These are phyloP conservation scores for Hypomyces rosellus DNA, from an alignment of 2,329 filamentous ascomycete species.

Conservation along the genomic window DNA sequence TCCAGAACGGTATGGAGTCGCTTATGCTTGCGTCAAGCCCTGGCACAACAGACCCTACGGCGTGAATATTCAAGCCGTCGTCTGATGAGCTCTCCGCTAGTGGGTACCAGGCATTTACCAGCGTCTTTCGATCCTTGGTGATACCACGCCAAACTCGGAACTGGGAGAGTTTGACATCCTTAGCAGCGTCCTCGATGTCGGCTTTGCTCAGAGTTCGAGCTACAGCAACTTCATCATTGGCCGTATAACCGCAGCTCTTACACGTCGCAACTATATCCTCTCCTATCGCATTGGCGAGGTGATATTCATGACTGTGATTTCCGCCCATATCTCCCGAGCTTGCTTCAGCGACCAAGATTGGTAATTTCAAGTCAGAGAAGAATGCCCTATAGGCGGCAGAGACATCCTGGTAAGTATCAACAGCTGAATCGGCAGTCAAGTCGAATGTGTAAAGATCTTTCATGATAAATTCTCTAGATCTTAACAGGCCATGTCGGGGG, in stretches of 20 bases:
- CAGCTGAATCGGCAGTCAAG: slow-evolving; percentile 55
- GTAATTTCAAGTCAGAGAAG: slow-evolving; percentile 76
- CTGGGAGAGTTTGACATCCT: slow-evolving; percentile 8
- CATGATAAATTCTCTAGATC: slow-evolving; percentile 91
- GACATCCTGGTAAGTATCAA: slow-evolving; percentile 74
- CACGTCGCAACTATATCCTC: slow-evolving; percentile 84
- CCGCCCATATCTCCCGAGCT: slow-evolving; percentile 97
- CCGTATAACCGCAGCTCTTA: slow-evolving; percentile 63
- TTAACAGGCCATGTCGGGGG: slow-evolving; percentile 79
- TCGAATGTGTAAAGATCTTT: slow-evolving; percentile 99
- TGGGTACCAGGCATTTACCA: slow-evolving; percentile 66
- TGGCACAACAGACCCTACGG: slow-evolving; percentile 59
- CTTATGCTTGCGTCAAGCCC: slow-evolving; percentile 68
- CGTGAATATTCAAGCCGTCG: slow-evolving; percentile 43
- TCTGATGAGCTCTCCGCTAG: slow-evolving; percentile 21
- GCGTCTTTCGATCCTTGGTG: slow-evolving; percentile 58
- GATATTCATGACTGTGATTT: slow-evolving; percentile 89
- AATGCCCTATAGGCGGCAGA: slow-evolving; percentile 66
- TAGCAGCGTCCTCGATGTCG: neutral
- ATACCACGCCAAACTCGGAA: slow-evolving; percentile 55
- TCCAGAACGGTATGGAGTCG: slow-evolving; percentile 49
- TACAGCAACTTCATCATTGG: slow-evolving; percentile 79
- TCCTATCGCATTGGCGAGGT: slow-evolving; percentile 70
- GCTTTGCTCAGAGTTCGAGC: slow-evolving; percentile 16
- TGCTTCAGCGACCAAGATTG: slow-evolving; percentile 78